phyloP scores from a whole-genome alignment of 225 moss, liverwort and hornwort species.

The Pseudoscleropodium purum region DNA sequence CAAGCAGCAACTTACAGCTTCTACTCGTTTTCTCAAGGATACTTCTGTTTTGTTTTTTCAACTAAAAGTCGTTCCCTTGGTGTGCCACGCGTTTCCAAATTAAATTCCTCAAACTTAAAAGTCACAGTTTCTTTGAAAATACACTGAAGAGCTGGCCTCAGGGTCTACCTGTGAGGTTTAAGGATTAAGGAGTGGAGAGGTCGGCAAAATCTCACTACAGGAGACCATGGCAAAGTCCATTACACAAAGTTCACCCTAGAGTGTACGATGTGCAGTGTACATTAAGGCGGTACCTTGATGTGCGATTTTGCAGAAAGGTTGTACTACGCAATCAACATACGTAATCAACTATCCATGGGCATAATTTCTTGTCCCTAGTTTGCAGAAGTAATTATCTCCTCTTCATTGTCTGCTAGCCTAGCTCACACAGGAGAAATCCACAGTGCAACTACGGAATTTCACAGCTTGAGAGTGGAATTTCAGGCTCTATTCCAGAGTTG shows the following conservation, averaged over 20 bases:
- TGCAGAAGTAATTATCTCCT: not conserved
- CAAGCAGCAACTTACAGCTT: not conserved
- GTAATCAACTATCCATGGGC: not conserved
- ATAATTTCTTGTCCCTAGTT: not conserved
- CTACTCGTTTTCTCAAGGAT: not conserved
- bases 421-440: not conserved
- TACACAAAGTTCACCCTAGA: not conserved
- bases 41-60: not conserved
- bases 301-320: not conserved
- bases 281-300: not conserved
- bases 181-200: not conserved
- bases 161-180: not conserved
- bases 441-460: not conserved
- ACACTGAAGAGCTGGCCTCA: not conserved
- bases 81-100: too few species aligned
- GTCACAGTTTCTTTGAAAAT: too few species aligned
- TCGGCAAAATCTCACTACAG: not conserved
- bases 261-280: too few species aligned
- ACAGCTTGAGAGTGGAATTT: not conserved
- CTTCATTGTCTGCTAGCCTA: not conserved
- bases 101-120: too few species aligned
- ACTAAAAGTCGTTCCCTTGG: not conserved
- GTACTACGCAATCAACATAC: not conserved
- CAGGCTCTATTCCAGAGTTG: not conserved
- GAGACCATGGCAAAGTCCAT: not conserved